Conservation (phyloP, 2,329 filamentous ascomycete species). For the Thielaviopsis euricoi region DNA sequence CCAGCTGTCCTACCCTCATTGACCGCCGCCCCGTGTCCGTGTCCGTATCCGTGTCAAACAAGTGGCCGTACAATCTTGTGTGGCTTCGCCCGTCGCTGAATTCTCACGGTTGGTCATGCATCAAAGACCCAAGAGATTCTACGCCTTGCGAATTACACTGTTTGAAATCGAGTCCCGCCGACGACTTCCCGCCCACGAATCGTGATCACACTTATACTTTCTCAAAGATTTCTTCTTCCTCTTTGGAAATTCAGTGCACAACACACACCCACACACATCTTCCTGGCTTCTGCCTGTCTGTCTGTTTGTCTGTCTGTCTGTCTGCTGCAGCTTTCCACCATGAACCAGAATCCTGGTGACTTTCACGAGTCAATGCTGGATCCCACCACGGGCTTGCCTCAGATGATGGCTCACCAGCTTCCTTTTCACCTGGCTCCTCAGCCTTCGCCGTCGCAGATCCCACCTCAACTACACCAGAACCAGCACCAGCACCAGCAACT, state of each 20-base stretch:
- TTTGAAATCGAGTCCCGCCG: not conserved
- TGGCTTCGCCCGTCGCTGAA: not conserved
- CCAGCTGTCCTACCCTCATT: not conserved
- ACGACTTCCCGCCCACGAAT: not conserved
- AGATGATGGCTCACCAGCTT: not conserved
- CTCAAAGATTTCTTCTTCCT: too few species aligned
- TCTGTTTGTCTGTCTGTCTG: not conserved
- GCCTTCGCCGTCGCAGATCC: not conserved
- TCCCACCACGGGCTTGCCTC: not conserved
- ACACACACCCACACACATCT: too few species aligned
- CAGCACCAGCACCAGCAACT: not conserved
- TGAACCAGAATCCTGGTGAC: not conserved
- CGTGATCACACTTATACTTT: not conserved
- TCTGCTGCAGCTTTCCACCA: not conserved
- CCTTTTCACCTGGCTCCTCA: not conserved
- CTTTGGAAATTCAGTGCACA: too few species aligned
- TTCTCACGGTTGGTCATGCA: conserved; percentile 2
- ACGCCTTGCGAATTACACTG: conserved; percentile 1
- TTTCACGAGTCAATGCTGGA: not conserved
- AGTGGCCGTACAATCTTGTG: not conserved
- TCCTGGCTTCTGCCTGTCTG: not conserved
- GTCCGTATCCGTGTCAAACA: too few species aligned
- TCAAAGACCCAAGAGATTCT: conserved; percentile 1
- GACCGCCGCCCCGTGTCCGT: not conserved
- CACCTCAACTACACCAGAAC: not conserved